Evolutionary conservation across 2,329 filamentous ascomycete genomes (phyloP), one percentile per base, ranked within the genome.

Genomic region (Orbilia quercus): DNA sequence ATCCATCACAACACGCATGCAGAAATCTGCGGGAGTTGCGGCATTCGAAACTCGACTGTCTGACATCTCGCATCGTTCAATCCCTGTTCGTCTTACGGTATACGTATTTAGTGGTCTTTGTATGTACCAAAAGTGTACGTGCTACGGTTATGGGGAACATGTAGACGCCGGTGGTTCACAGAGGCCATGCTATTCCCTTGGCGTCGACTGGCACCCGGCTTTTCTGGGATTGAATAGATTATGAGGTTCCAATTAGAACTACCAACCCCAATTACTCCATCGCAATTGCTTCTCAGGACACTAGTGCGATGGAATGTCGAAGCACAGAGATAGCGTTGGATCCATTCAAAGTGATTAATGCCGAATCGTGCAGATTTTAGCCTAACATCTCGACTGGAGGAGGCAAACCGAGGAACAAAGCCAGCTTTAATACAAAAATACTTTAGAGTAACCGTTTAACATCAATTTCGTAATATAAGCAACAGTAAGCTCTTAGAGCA

Each of bases 261-360:
- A 14, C 11, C n/a, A 40, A 16, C 11, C 36, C 36, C 14, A n/a
- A 14, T 12, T 14, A 12, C 11, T 40, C 7, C 18, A 20, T 20
- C 42, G 16, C 38, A 6, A 18, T 42, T 5, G 14, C 5, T 6
- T 31, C 9, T 31, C 9, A 23, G 44, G 5, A 47, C 20, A 12
- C 1, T n/a, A n/a, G 38, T 14, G 44, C 12, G 16, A 16, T 12
- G 45, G 63, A 42, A 67, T 67, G 63, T 67, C 45, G 36, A 67
- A 53, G 48, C 63, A 44, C n/a, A 18, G 18, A 25, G 47, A 38
- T 53, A 53, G 23, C 16, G 40, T 23, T 59, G 55, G 28, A 59
- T 48, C 63, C 63, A 53, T 44, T 7, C 12, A 11, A 22, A 67
- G 63, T 67, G 16, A 38, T 53, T 67, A 18, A 67, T 67, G 38